A percentile compares a stretch with the other conserved stretches of the same genome.
Evolutionary conservation across 768 basidiomycete species (phyloP).

Genomic region (Trametes maxima): DNA sequence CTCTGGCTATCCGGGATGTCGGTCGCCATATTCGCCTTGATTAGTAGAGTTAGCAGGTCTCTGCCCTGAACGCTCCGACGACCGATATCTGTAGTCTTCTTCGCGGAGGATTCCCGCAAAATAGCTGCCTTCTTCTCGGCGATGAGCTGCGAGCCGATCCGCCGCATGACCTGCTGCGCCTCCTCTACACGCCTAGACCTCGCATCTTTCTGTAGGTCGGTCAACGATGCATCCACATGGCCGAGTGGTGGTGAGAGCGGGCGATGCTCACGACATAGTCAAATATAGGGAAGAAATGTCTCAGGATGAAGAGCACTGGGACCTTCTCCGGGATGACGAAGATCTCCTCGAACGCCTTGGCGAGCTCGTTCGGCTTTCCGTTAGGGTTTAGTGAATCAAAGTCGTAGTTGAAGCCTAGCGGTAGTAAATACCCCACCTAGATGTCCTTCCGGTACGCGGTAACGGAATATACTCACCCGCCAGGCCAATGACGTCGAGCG

Average conservation of each 20-base stretch:
- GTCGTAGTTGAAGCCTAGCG: slow-evolving; percentile 38
- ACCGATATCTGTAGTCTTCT: slow-evolving; percentile 5
- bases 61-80: slow-evolving; percentile 10
- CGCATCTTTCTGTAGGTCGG: neutral
- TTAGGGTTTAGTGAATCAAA: slow-evolving; percentile 35
- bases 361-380: slow-evolving; percentile 35
- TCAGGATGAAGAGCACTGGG: slow-evolving; percentile 21
- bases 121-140: slow-evolving; percentile 39
- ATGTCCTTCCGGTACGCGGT: neutral
- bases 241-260: neutral
- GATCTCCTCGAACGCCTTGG: slow-evolving; percentile 33
- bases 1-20: slow-evolving; percentile 56
- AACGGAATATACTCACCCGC: slow-evolving; percentile 32
- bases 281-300: slow-evolving; percentile 22
- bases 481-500: slow-evolving; percentile 46
- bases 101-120: slow-evolving; percentile 38
- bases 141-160: slow-evolving; percentile 34
- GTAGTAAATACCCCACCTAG: neutral
- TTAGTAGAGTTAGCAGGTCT: slow-evolving; percentile 39
- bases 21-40: slow-evolving; percentile 64
- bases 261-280: slow-evolving; percentile 23
- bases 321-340: slow-evolving; percentile 22
- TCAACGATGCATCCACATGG: neutral
- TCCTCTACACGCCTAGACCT: neutral
- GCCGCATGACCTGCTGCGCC: slow-evolving; percentile 27